Percentiles rank a stretch among this genome's conserved stretches.
Conservation (phyloP, 345 rosid species). For the Orychophragmus violaceus region DNA sequence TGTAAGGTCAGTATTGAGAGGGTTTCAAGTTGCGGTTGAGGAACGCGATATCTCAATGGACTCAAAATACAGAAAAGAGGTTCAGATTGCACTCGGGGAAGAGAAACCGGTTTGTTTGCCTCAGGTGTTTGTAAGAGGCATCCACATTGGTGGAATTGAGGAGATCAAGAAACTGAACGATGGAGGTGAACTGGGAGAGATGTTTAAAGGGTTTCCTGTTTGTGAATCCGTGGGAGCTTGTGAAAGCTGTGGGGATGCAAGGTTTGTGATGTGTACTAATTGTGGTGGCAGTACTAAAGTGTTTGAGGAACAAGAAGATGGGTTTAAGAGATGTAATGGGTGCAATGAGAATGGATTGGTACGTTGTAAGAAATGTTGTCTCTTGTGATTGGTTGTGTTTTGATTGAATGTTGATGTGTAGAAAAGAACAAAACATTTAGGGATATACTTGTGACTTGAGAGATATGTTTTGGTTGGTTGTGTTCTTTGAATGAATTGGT, state of each 20-base stretch:
- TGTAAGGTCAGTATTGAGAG: slow-evolving; percentile 57
- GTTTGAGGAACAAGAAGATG: slow-evolving; percentile 42
- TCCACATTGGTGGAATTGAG: slow-evolving; percentile 60
- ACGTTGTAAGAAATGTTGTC: slow-evolving; percentile 64
- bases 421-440: not conserved
- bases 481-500: not conserved
- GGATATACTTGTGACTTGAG: slow-evolving; percentile 8
- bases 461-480: not conserved
- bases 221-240: slow-evolving; percentile 36
- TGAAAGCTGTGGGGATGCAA: slow-evolving; percentile 63
- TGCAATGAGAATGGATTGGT: slow-evolving; percentile 90
- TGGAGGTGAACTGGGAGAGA: slow-evolving; percentile 51
- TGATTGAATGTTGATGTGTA: slow-evolving; percentile 10
- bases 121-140: slow-evolving; percentile 56
- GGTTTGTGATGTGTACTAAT: slow-evolving; percentile 57
- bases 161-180: slow-evolving; percentile 75
- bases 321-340: slow-evolving; percentile 49
- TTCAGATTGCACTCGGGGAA: slow-evolving; percentile 34
- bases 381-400: slow-evolving; percentile 8
- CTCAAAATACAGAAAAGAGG: slow-evolving; percentile 55
- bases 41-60: slow-evolving; percentile 89
- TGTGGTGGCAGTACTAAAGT: slow-evolving; percentile 81
- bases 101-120: slow-evolving; percentile 49
- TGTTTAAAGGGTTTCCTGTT: slow-evolving; percentile 47
- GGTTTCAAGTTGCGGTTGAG: slow-evolving; percentile 53